Percentiles rank a stretch among this genome's conserved stretches.
These are phyloP conservation scores for Alternaria gaisen DNA, from an alignment of 2,329 filamentous ascomycete species.

Conservation along the genomic window DNA sequence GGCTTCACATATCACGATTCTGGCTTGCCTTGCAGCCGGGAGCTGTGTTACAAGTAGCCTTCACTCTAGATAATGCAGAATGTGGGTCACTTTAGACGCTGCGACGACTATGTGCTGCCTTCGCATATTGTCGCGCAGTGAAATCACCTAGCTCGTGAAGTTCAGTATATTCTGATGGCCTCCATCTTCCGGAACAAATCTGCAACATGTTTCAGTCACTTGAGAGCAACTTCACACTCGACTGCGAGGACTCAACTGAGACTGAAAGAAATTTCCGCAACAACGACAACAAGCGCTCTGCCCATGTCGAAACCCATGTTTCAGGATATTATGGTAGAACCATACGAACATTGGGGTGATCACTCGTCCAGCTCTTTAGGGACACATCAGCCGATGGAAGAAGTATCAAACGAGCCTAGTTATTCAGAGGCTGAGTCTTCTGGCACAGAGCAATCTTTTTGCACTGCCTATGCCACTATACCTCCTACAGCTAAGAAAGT, in stretches of 20 bases:
- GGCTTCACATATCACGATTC: too few species aligned
- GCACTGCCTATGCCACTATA: background rate
- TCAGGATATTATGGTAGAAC: background rate
- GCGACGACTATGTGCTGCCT: background rate
- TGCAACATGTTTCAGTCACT: background rate
- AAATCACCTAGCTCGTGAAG: background rate
- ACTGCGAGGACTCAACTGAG: background rate
- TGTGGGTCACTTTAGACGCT: background rate
- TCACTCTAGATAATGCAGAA: background rate
- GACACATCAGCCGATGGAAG: background rate
- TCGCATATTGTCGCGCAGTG: background rate
- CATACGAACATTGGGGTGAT: background rate
- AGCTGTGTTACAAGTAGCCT: background rate
- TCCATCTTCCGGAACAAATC: background rate
- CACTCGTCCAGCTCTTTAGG: background rate
- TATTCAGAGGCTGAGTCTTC: background rate
- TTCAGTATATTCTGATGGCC: background rate
- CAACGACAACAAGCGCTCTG: background rate
- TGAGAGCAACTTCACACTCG: background rate
- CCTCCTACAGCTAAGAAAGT: background rate
- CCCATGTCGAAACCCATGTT: background rate
- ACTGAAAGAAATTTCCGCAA: background rate
- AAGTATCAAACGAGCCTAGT: background rate
- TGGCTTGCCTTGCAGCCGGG: background rate
- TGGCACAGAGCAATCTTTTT: background rate